Evolutionary conservation across 352 stramenopile species (phyloP).

Genomic region (Phytopythium sindhum): DNA sequence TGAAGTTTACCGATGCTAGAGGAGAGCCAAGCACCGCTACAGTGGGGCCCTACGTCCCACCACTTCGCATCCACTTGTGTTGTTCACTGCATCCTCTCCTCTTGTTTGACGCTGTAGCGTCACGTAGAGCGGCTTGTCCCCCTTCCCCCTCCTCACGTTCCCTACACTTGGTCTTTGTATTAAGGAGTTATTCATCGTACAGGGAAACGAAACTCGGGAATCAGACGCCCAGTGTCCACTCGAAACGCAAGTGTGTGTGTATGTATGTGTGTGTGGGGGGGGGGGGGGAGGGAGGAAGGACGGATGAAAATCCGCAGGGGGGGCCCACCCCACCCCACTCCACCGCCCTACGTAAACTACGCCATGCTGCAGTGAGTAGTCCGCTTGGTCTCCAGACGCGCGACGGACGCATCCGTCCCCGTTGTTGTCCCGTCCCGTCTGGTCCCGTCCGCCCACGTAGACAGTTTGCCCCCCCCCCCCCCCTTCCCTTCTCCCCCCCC

Average conservation of each 20-base stretch:
- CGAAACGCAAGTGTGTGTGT: conserved; percentile 1
- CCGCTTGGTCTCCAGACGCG: not conserved
- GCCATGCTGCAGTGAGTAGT: not conserved
- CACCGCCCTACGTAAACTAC: too few species aligned
- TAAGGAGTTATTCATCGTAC: not conserved
- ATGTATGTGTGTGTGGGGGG: too few species aligned
- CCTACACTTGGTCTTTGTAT: not conserved
- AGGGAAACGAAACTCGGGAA: not conserved
- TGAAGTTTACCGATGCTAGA: conserved; percentile 1
- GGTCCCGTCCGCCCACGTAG: not conserved
- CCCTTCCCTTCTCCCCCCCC: too few species aligned
- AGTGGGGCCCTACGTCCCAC: not conserved
- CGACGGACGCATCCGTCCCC: too few species aligned
- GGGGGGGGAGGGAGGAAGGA: too few species aligned
- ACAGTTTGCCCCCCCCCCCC: not conserved
- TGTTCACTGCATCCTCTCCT: not conserved
- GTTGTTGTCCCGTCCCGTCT: not conserved
- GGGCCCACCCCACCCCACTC: too few species aligned
- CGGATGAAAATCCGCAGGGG: too few species aligned
- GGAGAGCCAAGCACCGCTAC: not conserved
- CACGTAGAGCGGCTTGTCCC: not conserved
- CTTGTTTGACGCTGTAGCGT: not conserved
- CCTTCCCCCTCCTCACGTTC: too few species aligned
- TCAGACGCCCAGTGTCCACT: not conserved
- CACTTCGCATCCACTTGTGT: too few species aligned